Conservation (phyloP, 805 yeast species). For the Candida krabiensis region DNA sequence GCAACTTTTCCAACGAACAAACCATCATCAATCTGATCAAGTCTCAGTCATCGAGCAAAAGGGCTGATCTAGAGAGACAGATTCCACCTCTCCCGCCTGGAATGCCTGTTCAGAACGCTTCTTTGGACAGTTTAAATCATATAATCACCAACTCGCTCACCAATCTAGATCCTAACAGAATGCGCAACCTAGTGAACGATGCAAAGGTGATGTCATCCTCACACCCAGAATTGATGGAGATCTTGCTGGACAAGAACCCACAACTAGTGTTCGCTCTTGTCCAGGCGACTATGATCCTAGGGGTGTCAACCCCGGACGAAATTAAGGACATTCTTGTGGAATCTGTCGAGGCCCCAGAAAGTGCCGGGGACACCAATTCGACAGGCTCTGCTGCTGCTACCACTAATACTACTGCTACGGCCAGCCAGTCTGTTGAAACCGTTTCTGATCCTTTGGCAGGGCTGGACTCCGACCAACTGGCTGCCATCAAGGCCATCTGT, state of each 20-base stretch:
- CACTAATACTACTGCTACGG: not conserved
- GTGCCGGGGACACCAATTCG: not conserved
- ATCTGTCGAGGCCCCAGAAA: not conserved
- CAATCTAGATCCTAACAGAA: slow-evolving; percentile 46
- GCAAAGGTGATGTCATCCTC: slow-evolving; percentile 56
- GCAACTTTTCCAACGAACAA: slow-evolving; percentile 67
- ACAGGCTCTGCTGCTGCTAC: not conserved
- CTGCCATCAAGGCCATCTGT: slow-evolving; percentile 24
- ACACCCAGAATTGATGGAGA: slow-evolving; percentile 58
- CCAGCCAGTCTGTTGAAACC: not conserved
- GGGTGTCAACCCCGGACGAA: slow-evolving; percentile 26
- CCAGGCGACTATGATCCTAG: slow-evolving; percentile 56
- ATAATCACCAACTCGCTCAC: slow-evolving; percentile 48
- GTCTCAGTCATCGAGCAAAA: slow-evolving; percentile 13
- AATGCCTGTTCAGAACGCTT: slow-evolving; percentile 36
- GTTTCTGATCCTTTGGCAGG: slow-evolving; percentile 7
- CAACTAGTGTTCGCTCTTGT: slow-evolving; percentile 83
- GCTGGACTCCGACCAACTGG: slow-evolving; percentile 18
- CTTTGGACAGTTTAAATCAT: slow-evolving; percentile 36
- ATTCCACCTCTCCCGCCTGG: slow-evolving; percentile 61
- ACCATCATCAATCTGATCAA: slow-evolving; percentile 25
- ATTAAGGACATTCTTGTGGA: slow-evolving; percentile 23
- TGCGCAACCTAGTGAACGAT: slow-evolving; percentile 52
- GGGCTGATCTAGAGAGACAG: slow-evolving; percentile 23
- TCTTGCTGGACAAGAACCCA: slow-evolving; percentile 67